phyloP scores from a whole-genome alignment of 371 early-diverging fungal species.

The Mucor racemosus region DNA sequence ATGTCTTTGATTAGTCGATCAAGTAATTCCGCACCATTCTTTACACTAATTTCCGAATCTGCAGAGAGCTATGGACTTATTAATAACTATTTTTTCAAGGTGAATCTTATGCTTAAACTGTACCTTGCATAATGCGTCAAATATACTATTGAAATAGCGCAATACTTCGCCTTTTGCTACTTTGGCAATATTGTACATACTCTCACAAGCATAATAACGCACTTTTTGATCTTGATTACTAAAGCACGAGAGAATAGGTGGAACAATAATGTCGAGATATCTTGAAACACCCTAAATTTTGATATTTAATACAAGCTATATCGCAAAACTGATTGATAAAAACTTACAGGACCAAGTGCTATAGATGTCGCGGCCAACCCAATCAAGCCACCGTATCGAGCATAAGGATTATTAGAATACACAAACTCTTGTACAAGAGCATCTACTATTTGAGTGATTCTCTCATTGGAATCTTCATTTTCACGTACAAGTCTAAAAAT shows the following conservation, averaged over 20 bases:
- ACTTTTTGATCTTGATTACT: conserved; percentile 87
- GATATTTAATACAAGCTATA: too few relatives aligned
- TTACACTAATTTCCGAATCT: conserved; percentile 85
- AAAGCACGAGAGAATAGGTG: conserved; percentile 90
- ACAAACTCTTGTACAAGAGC: conserved; percentile 82
- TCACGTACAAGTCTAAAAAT: conserved; percentile 72
- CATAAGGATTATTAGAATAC: conserved; percentile 76
- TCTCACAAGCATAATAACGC: conserved; percentile 94
- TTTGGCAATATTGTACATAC: conserved; percentile 95
- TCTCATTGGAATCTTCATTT: conserved; percentile 56
- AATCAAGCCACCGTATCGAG: conserved; percentile 92
- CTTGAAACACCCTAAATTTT: conserved; percentile 59
- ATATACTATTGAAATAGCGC: conserved; percentile 89
- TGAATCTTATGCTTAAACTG: too few relatives aligned
- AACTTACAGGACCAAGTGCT: conserved; percentile 76
- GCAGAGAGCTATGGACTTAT: conserved; percentile 64
- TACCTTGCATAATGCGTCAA: conserved; percentile 91
- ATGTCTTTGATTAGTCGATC: conserved; percentile 93
- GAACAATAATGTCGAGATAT: conserved; percentile 79
- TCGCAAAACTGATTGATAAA: too few relatives aligned
- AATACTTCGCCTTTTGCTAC: conserved; percentile 85
- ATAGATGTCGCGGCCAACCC: conserved; percentile 89
- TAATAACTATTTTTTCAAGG: background rate
- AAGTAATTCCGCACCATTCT: conserved; percentile 87
- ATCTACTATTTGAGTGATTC: conserved; percentile 68